A percentile compares a stretch with the other conserved stretches of the same genome.
These are phyloP conservation scores for Schizochytrium sp. DNA, from an alignment of 108 stramenopile genomes.

Conservation along the genomic window DNA sequence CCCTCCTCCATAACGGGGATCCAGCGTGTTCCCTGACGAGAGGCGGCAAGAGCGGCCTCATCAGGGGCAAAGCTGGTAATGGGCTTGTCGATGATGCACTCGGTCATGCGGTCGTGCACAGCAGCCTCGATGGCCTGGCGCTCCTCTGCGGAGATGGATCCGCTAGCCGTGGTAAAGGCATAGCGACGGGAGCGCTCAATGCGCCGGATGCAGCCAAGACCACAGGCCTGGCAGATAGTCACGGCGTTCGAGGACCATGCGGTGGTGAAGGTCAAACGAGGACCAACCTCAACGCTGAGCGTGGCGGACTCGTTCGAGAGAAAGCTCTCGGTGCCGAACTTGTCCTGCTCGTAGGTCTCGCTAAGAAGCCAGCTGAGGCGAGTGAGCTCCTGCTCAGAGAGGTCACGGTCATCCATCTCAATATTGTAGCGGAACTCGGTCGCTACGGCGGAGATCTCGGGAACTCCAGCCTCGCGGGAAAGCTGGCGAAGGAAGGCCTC, in stretches of 20 bases:
- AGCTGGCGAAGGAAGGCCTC: constrained; percentile 50
- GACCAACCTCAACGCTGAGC: constrained; percentile 92
- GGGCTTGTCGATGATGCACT: constrained; percentile 86
- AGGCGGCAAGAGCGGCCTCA: constrained; percentile 68
- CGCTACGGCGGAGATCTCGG: constrained; percentile 48
- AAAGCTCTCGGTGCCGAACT: constrained; percentile 25
- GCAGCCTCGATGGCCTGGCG: constrained; percentile 72
- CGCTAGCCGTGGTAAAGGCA: constrained; percentile 68
- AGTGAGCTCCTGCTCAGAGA: constrained; percentile 40
- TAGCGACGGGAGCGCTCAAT: constrained; percentile 90
- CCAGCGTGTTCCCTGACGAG: constrained; percentile 78
- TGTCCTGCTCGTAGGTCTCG: constrained; percentile 66
- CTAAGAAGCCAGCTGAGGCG: constrained; percentile 64
- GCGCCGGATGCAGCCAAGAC: constrained; percentile 78
- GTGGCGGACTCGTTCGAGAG: constrained; percentile 51
- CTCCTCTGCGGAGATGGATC: constrained; percentile 69
- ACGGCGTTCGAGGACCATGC: constrained; percentile 95
- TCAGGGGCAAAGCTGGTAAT: constrained; percentile 84
- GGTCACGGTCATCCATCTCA: constrained; percentile 51
- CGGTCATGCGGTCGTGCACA: constrained; percentile 98
- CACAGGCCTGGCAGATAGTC: constrained; percentile 87
- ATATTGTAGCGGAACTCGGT: constrained; percentile 65
- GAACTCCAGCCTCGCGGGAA: background rate
- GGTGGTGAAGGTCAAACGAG: constrained; percentile 95
- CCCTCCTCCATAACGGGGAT: constrained; percentile 93